A percentile compares a stretch with the other conserved stretches of the same genome.
Conservation (phyloP, 176 grass and related monocot species). For the Oryza glumipatula region DNA sequence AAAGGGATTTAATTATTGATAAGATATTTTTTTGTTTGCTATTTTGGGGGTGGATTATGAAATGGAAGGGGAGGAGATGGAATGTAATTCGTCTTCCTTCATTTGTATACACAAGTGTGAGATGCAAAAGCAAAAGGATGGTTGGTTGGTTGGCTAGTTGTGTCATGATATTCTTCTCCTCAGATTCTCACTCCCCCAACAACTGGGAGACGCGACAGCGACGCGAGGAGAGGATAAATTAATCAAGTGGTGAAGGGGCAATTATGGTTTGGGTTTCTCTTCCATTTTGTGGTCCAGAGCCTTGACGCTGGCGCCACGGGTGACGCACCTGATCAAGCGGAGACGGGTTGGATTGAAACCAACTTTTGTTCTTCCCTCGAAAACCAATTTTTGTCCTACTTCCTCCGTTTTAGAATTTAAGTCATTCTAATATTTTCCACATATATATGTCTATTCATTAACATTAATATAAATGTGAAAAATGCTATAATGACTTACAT, state of each 20-base stretch:
- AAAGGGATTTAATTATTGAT: neutral
- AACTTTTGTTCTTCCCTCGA: too few species aligned
- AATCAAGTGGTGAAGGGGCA: neutral
- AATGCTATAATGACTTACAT: too few species aligned
- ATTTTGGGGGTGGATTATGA: neutral
- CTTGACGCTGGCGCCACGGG: neutral
- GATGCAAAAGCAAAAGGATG: neutral
- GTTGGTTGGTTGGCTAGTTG: neutral
- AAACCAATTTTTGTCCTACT: too few species aligned
- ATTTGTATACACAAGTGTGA: neutral
- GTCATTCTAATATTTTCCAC: too few species aligned
- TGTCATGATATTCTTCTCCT: neutral
- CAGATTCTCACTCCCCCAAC: neutral
- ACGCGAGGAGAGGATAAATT: neutral
- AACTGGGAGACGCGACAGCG: slow-evolving; percentile 34
- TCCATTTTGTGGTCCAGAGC: too few species aligned
- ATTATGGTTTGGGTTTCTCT: neutral
- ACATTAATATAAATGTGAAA: too few species aligned
- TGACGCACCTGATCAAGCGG: neutral
- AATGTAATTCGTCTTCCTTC: neutral
- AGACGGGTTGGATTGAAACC: too few species aligned
- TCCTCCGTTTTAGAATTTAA: too few species aligned
- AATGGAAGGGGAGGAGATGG: neutral
- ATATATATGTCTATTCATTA: too few species aligned
- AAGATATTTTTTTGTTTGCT: too few species aligned